These are phyloP conservation scores for Wickerhamiella australiensis DNA, from an alignment of 805 yeast genomes.

Conservation along the genomic window DNA sequence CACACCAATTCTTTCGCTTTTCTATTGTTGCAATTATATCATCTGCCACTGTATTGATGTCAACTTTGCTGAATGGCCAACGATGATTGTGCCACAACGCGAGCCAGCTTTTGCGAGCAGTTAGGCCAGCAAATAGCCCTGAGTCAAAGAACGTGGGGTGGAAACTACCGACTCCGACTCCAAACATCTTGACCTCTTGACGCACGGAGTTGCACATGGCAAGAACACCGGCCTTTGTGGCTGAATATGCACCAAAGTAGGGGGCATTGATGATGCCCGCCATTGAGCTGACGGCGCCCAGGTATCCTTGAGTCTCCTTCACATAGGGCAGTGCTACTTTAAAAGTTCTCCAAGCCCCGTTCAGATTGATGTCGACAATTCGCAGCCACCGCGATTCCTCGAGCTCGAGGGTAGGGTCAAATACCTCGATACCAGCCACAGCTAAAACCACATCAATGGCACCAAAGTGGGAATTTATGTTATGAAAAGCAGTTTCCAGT, in stretches of 20 bases:
- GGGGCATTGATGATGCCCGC: slow-evolving; percentile 3
- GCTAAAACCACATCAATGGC: slow-evolving; percentile 5
- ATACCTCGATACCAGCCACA: slow-evolving; percentile 6
- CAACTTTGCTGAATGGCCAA: not conserved
- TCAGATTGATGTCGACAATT: slow-evolving; percentile 2
- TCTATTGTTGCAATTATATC: not conserved
- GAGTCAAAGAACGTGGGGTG: slow-evolving; percentile 10
- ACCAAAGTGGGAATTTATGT: slow-evolving; percentile 1
- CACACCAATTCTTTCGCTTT: not conserved
- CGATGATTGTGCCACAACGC: not conserved
- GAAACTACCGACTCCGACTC: slow-evolving; percentile 6
- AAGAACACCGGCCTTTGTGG: not conserved
- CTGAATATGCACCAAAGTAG: not conserved
- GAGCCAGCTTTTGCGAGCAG: slow-evolving; percentile 15
- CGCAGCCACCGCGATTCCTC: not conserved
- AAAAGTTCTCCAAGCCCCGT: slow-evolving; percentile 8
- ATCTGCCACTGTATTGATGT: not conserved
- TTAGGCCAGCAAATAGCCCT: slow-evolving; percentile 34
- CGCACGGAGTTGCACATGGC: slow-evolving; percentile 8
- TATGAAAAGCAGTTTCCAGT: slow-evolving; percentile 1
- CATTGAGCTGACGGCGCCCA: slow-evolving; percentile 6
- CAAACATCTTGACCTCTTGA: not conserved
- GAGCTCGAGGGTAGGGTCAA: not conserved
- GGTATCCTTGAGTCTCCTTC: slow-evolving; percentile 2
- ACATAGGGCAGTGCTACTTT: slow-evolving; percentile 9